phyloP scores from a whole-genome alignment of 495 filamentous ascomycete species.

The Aspergillus carlsbadensis region DNA sequence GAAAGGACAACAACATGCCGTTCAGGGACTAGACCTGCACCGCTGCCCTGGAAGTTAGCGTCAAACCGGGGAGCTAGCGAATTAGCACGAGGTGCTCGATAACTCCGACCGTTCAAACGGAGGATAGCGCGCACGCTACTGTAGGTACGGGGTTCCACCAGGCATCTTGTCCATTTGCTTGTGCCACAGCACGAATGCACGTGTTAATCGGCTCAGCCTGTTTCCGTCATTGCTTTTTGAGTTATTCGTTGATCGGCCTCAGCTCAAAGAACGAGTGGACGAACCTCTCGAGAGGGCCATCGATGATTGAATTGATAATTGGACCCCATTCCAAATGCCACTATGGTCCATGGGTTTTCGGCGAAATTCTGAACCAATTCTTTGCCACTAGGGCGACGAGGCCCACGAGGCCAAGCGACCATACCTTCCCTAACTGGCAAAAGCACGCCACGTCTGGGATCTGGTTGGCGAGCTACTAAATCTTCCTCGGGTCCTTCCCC shows the following conservation, averaged over 20 bases:
- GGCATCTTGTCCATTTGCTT: neutral
- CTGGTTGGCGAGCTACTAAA: neutral
- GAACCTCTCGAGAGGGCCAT: neutral
- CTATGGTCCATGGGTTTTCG: neutral
- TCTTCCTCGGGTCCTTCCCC: neutral
- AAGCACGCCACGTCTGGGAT: neutral
- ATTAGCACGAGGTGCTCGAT: neutral
- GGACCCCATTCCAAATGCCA: neutral
- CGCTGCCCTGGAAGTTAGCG: neutral
- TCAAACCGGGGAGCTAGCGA: neutral
- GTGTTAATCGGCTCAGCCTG: slow-evolving; percentile 2
- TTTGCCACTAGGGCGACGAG: neutral
- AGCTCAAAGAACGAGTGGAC: neutral
- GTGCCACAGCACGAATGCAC: slow-evolving; percentile 6
- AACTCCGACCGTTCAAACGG: neutral
- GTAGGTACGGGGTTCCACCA: slow-evolving; percentile 5
- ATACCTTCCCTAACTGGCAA: slow-evolving; percentile 1
- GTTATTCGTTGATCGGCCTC: slow-evolving; percentile 4
- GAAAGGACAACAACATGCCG: slow-evolving; percentile 9
- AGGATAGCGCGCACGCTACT: slow-evolving; percentile 1
- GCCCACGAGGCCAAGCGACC: neutral
- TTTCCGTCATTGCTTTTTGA: neutral
- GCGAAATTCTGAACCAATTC: neutral
- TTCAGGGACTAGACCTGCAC: slow-evolving; percentile 13
- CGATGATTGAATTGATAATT: neutral